Evolutionary conservation across 108 stramenopile genomes (phyloP), one percentile per base, ranked within the genome.

Genomic region (Nannochloropsis salina): DNA sequence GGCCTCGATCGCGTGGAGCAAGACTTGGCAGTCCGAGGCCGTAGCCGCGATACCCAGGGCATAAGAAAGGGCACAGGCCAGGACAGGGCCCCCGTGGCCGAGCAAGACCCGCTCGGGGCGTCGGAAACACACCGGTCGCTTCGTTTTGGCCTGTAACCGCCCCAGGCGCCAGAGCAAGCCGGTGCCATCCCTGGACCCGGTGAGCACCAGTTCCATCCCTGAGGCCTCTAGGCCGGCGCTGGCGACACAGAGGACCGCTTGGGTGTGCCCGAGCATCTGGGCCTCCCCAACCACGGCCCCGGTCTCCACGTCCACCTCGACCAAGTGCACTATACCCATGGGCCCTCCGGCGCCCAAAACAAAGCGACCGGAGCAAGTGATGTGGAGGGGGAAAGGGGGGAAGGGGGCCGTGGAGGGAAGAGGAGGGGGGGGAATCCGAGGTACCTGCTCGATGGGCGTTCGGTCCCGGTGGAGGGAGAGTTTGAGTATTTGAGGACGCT

Each of bases 241-340:
- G 8, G 87, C 83, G 40, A 88, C 84, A 81, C 87, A 88, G 41
- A 84, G 84, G 20, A 88, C 87, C 15, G 84, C 81, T 9, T 80
- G 83, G 21, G 87, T 81, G 84, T 88, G 87, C 2, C 87, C 87
- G 22, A 84, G 87, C 42, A 88, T 83, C 47, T 81, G 84, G 81
- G 84, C 84, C 84, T 88, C 87, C 10, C 87, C 87, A 41, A 44
- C 79, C 80, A 84, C 87, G 80, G 80, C 74, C 10, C 87, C 84
- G 3, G 84, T 88, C 51, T 42, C 42, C 44, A 44, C 20, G 45
- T 88, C 87, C 42, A 88, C 79, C 47, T 80, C 83, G 84, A 83
- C 84, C 84, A 88, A 51, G 45, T 84, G 87, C 45, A 88, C 40
- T 42, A 81, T 84, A n/a, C 87, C 87, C 9, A 47, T 80, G 41